phyloP scores from a whole-genome alignment of 495 filamentous ascomycete genomes.

The Penicillium lagena region DNA sequence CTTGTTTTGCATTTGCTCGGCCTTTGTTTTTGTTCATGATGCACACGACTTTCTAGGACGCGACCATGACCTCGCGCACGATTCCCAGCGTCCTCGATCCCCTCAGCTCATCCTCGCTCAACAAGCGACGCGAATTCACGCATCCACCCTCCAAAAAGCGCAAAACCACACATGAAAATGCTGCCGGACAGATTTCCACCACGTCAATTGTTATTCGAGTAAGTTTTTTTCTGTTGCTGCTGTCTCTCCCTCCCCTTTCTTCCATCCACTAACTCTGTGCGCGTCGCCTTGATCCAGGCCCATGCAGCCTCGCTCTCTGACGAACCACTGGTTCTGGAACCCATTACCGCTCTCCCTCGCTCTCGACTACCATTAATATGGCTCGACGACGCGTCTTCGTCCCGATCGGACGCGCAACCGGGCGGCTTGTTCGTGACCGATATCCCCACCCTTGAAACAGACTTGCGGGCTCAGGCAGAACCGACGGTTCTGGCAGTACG shows the following conservation, averaged over 20 bases:
- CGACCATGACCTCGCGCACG: conserved; percentile 33
- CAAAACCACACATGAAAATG: conserved; percentile 16
- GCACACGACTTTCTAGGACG: conserved; percentile 11
- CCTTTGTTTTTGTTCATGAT: conserved; percentile 8
- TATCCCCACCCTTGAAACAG: conserved; percentile 56
- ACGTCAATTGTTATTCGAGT: conserved; percentile 31
- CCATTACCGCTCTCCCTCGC: conserved; percentile 56
- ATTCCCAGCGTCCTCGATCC: conserved; percentile 27
- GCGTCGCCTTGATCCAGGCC: conserved; percentile 32
- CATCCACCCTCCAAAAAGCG: conserved; percentile 28
- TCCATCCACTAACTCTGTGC: conserved; percentile 3
- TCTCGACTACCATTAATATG: conserved; percentile 52
- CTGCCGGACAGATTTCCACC: conserved; percentile 17
- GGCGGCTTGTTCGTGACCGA: conserved; percentile 51
- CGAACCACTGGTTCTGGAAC: conserved; percentile 54
- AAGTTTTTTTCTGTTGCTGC: not conserved
- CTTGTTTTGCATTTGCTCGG: conserved; percentile 1
- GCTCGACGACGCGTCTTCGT: conserved; percentile 49
- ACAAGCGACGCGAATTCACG: conserved; percentile 20
- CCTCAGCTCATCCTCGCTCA: conserved; percentile 25
- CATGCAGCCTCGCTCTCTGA: conserved; percentile 49
- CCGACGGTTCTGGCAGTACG: conserved; percentile 58
- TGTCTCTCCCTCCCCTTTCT: not conserved
- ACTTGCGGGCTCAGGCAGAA: conserved; percentile 24
- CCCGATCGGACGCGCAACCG: conserved; percentile 45